These are phyloP conservation scores for Citrus reticulata DNA, from an alignment of 345 rosid species.

Conservation along the genomic window DNA sequence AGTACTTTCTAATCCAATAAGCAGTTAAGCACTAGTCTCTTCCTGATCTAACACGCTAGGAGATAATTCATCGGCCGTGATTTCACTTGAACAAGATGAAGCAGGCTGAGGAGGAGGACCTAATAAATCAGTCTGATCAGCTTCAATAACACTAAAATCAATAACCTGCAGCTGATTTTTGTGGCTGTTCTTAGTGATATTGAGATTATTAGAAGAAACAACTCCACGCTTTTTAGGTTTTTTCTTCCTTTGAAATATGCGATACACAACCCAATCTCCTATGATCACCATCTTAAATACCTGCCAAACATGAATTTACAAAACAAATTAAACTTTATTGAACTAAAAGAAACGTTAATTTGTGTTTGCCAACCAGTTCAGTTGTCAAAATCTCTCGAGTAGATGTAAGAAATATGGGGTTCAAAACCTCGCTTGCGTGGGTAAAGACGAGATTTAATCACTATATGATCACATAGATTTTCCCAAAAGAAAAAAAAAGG, in stretches of 20 bases:
- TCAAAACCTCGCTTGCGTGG: no score
- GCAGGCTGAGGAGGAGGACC: conserved; percentile 52
- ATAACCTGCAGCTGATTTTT: not conserved
- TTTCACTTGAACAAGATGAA: conserved; percentile 54
- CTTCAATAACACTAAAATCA: not conserved
- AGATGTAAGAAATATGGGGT: no score
- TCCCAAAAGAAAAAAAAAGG: no score
- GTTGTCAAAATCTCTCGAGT: no score
- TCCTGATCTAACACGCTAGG: conserved; percentile 26
- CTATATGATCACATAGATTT: no score
- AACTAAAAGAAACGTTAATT: not conserved
- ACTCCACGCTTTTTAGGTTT: conserved; percentile 20
- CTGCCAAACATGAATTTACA: conserved; percentile 28
- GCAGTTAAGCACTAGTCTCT: conserved; percentile 28
- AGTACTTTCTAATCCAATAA: conserved; percentile 18
- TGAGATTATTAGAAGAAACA: conserved; percentile 13
- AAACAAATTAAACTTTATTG: not conserved
- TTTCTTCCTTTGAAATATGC: conserved; percentile 56
- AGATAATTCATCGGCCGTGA: conserved; percentile 27
- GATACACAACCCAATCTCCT: conserved; percentile 69
- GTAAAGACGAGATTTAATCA: no score
- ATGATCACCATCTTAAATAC: conserved; percentile 11
- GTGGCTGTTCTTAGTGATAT: not conserved
- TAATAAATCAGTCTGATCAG: conserved; percentile 14
- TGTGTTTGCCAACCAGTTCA: not conserved